Conservation (phyloP, 2,329 filamentous ascomycete species). For the Aspergillus tamarii region DNA sequence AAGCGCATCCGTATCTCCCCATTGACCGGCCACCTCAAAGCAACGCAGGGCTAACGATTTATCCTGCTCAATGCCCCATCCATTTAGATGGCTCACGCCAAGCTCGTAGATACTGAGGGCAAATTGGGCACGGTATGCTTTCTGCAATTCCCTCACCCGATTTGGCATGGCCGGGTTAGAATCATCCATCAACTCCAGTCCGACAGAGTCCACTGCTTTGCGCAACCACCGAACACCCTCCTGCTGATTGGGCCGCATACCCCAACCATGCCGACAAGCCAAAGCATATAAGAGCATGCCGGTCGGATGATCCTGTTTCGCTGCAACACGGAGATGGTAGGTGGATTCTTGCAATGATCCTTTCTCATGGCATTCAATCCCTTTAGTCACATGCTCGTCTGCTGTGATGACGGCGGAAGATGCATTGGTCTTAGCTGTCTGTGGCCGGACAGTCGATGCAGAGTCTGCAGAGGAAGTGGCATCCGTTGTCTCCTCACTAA, state of each 20-base stretch:
- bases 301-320: slow-evolving; percentile 81
- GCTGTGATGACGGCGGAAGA: slow-evolving; percentile 45
- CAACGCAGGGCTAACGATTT: slow-evolving; percentile 84
- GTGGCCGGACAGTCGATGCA: slow-evolving; percentile 64
- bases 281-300: slow-evolving; percentile 96
- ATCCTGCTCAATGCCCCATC: slow-evolving; percentile 95
- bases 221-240: slow-evolving; percentile 92
- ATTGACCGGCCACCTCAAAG: slow-evolving; percentile 93
- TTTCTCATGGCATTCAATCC: slow-evolving; percentile 85
- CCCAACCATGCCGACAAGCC: slow-evolving; percentile 95
- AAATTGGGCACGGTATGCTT: slow-evolving; percentile 88
- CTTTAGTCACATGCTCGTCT: slow-evolving; percentile 88
- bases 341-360: slow-evolving; percentile 91
- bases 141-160: slow-evolving; percentile 66
- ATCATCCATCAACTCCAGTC: slow-evolving; percentile 80
- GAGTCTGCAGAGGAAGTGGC: slow-evolving; percentile 61
- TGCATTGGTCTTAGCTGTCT: slow-evolving; percentile 34
- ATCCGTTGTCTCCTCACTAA: slow-evolving; percentile 37
- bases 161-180: slow-evolving; percentile 55
- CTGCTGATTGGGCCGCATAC: slow-evolving; percentile 86
- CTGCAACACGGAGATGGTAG: slow-evolving; percentile 90
- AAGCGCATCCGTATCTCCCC: slow-evolving; percentile 93
- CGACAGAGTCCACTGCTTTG: slow-evolving; percentile 83
- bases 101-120: slow-evolving; percentile 95
- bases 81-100: slow-evolving; percentile 95